Evolutionary conservation across 768 basidiomycete species (phyloP).

Genomic region (Psilocybe sp.): DNA sequence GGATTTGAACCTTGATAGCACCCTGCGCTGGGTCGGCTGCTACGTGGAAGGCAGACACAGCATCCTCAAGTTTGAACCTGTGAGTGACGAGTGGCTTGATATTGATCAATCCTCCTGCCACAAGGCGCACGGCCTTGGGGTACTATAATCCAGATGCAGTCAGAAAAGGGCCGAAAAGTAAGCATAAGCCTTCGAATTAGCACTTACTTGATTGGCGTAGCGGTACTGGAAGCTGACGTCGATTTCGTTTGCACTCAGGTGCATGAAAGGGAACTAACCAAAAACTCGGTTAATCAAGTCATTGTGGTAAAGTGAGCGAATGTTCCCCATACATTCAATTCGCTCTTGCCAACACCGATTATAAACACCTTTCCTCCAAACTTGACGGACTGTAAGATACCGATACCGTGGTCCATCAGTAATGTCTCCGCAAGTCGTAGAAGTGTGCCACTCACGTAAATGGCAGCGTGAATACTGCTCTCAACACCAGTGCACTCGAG

Average conservation of each 20-base stretch:
- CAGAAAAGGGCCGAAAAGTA: not conserved
- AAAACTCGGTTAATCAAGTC: not conserved
- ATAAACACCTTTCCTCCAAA: constrained; percentile 71
- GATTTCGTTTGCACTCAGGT: constrained; percentile 67
- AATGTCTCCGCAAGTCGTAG: too few species aligned
- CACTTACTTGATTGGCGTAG: constrained; percentile 56
- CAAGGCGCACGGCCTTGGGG: constrained; percentile 79
- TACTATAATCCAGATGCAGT: constrained; percentile 40
- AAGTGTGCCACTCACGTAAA: constrained; percentile 39
- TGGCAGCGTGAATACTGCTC: constrained; percentile 57
- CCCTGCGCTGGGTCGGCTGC: constrained; percentile 66
- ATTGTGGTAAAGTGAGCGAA: not conserved
- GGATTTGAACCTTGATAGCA: constrained; percentile 69
- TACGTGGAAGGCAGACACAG: constrained; percentile 75
- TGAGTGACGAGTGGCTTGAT: constrained; percentile 82
- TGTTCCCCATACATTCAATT: constrained; percentile 43
- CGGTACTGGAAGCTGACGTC: constrained; percentile 69
- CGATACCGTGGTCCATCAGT: too few species aligned
- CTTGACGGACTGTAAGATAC: constrained; percentile 44
- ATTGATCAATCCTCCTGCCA: constrained; percentile 71
- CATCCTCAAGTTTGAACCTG: constrained; percentile 67
- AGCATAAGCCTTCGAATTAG: not conserved
- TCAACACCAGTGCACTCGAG: constrained; percentile 68
- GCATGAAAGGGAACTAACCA: constrained; percentile 64
- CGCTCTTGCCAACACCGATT: constrained; percentile 66